These are phyloP conservation scores for Punica granatum DNA, from an alignment of 345 rosid species.

Conservation along the genomic window DNA sequence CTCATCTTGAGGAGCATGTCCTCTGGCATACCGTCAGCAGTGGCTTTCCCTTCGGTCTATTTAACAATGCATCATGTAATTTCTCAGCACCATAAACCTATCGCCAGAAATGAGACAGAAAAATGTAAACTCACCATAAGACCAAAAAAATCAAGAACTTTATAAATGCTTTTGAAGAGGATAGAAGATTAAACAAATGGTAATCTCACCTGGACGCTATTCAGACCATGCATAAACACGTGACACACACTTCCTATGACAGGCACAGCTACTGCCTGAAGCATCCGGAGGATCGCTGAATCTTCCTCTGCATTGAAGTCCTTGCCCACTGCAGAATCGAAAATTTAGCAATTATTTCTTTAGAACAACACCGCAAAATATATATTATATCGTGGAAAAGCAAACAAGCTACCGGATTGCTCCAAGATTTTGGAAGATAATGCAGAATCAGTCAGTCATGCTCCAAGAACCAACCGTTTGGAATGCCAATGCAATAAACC, in stretches of 20 bases:
- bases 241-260: conserved; percentile 88
- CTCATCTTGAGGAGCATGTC: not conserved
- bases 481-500: no score
- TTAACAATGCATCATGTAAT: conserved; percentile 75
- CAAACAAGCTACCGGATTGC: not conserved
- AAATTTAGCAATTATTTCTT: not conserved
- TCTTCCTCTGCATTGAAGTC: conserved; percentile 67
- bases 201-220: conserved; percentile 67
- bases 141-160: not conserved
- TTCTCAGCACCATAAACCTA: conserved; percentile 95
- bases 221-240: conserved; percentile 93
- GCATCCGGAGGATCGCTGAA: conserved; percentile 53
- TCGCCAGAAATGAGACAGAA: conserved; percentile 1
- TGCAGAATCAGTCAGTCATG: no score
- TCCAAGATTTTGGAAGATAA: not conserved
- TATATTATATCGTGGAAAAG: not conserved
- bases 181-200: not conserved
- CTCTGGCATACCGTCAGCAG: conserved; percentile 62
- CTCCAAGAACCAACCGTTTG: not conserved
- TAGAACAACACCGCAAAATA: not conserved
- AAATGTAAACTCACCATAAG: not conserved
- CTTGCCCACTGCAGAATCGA: conserved; percentile 44
- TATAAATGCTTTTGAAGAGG: not conserved
- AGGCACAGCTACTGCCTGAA: conserved; percentile 86
- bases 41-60: conserved; percentile 65